phyloP scores from a whole-genome alignment of 2,329 filamentous ascomycete species.

The Capronia epimyces region DNA sequence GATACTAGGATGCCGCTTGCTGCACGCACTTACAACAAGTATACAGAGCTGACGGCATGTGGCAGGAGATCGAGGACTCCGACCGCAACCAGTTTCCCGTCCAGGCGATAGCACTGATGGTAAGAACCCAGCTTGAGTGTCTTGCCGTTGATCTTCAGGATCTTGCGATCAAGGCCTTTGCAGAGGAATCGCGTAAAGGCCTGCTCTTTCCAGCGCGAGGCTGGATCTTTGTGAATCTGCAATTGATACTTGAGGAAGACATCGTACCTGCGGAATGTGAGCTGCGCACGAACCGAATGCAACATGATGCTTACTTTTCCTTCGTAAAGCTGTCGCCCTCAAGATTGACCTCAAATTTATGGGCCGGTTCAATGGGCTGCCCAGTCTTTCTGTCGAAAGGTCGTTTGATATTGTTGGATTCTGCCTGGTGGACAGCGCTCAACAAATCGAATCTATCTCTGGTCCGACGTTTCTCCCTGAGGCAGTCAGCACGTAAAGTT shows the following conservation, averaged over 20 bases:
- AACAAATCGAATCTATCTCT: constrained; percentile 43
- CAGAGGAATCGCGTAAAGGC: constrained; percentile 47
- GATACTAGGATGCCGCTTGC: not conserved
- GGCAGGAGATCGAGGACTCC: constrained; percentile 46
- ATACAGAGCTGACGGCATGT: constrained; percentile 46
- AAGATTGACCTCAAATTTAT: constrained; percentile 46
- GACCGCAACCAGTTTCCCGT: constrained; percentile 46
- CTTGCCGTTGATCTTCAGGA: constrained; percentile 34
- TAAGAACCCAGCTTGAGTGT: constrained; percentile 45
- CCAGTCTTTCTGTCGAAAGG: constrained; percentile 43
- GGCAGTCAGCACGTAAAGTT: constrained; percentile 7
- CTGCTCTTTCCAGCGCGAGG: constrained; percentile 40
- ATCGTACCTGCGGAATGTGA: constrained; percentile 34
- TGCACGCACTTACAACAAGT: constrained; percentile 40
- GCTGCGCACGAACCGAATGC: not conserved
- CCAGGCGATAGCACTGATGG: constrained; percentile 48
- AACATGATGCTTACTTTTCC: constrained; percentile 37
- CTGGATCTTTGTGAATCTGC: constrained; percentile 42
- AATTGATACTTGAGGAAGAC: constrained; percentile 46
- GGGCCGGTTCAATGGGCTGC: constrained; percentile 43
- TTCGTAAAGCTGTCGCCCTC: constrained; percentile 45
- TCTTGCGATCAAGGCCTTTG: constrained; percentile 40
- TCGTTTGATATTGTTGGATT: constrained; percentile 41
- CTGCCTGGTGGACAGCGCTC: constrained; percentile 40
- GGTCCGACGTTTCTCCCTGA: constrained; percentile 41